These are phyloP conservation scores for Umbelopsis sp. DNA, from an alignment of 371 early-diverging fungal genomes.

Conservation along the genomic window DNA sequence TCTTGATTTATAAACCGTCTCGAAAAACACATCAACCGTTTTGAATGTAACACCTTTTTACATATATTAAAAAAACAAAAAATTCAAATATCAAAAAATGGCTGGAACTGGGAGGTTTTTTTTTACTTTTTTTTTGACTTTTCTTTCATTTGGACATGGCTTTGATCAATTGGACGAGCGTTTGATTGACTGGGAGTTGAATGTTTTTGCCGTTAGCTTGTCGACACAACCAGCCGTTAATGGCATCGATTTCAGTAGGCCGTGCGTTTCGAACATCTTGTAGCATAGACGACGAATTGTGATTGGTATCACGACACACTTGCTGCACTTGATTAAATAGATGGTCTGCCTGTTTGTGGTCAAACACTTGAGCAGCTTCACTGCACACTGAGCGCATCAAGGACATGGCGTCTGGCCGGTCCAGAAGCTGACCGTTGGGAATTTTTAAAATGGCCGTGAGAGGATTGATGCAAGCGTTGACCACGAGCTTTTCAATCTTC, in stretches of 20 bases:
- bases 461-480: slow-evolving; percentile 64
- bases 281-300: slow-evolving; percentile 63
- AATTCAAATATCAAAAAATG: too few species aligned
- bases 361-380: slow-evolving; percentile 35
- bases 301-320: slow-evolving; percentile 35
- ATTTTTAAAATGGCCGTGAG: slow-evolving; percentile 51
- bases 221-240: slow-evolving; percentile 60
- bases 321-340: slow-evolving; percentile 29
- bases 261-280: slow-evolving; percentile 49
- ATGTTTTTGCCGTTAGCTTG: not conserved
- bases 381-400: slow-evolving; percentile 33
- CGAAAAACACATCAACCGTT: not conserved
- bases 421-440: slow-evolving; percentile 44
- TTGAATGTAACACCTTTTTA: slow-evolving; percentile 2
- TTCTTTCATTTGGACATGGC: not conserved
- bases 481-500: slow-evolving; percentile 58
- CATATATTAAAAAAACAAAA: not conserved
- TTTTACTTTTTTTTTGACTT: not conserved
- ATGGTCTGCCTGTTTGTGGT: slow-evolving; percentile 28
- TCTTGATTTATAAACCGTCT: slow-evolving; percentile 3
- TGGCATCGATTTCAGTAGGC: slow-evolving; percentile 62
- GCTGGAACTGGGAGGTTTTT: too few species aligned
- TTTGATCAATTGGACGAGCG: not conserved
- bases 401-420: slow-evolving; percentile 24
- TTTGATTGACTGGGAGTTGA: slow-evolving; percentile 13